phyloP scores from a whole-genome alignment of 257 asterid genomes.

The Mentha longifolia region DNA sequence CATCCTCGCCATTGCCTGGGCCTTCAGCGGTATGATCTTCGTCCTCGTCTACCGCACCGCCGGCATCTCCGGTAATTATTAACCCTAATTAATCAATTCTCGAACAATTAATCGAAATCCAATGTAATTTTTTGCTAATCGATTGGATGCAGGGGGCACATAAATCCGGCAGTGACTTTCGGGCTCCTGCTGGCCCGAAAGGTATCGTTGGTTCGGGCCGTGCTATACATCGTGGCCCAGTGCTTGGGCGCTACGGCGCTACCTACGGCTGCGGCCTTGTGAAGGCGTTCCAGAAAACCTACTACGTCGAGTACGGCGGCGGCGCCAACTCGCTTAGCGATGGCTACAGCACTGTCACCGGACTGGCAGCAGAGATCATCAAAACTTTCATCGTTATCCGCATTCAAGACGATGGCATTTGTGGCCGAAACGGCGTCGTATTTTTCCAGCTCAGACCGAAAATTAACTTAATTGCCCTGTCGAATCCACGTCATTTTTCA shows the following conservation, averaged over 20 bases:
- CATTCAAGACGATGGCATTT: too few species aligned
- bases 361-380: constrained; percentile 74
- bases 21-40: constrained; percentile 87
- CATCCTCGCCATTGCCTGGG: constrained; percentile 85
- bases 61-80: too few species aligned
- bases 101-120: too few species aligned
- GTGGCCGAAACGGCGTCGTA: too few species aligned
- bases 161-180: too few species aligned
- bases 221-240: constrained; percentile 69
- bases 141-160: too few species aligned
- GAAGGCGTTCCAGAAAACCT: constrained; percentile 64
- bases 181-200: constrained; percentile 67
- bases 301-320: constrained; percentile 56
- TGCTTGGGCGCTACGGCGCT: constrained; percentile 81
- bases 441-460: too few species aligned
- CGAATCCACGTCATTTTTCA: too few species aligned
- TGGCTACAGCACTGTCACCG: constrained; percentile 68
- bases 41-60: too few species aligned
- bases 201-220: constrained; percentile 61
- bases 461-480: too few species aligned
- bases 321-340: constrained; percentile 57
- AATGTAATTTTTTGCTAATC: too few species aligned
- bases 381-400: constrained; percentile 69
- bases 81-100: too few species aligned
- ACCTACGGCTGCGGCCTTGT: constrained; percentile 72